Evolutionary conservation across 2,329 filamentous ascomycete genomes (phyloP), one percentile per base, ranked within the genome.

Genomic region (Aureobasidium pullulans): DNA sequence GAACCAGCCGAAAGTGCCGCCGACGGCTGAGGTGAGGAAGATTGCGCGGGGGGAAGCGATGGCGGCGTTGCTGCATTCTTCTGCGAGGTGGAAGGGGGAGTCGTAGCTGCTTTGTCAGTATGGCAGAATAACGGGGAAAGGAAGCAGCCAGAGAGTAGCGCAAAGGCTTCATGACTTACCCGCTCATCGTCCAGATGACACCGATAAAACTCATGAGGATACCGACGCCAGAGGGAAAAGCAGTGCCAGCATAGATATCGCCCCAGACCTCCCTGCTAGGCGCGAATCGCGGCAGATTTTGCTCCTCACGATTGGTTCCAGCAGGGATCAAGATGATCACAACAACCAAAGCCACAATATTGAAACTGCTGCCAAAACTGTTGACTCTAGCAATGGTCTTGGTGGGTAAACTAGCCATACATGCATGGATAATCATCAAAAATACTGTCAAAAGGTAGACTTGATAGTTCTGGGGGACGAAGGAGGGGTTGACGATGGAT

Each of bases 61-160:
- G 64, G 82, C 84, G 31, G 87, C 87, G 65, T 90, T 90, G 61
- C 83, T 85, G 71, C 87, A 90, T 71, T 90, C 87, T 68, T 90
- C 87, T 3, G 84, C 81, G n/a, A 90, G 72, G 72, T 90, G 87
- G 70, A 89, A 89, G 0, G 86, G 83, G 0, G 80, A 80, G 70
- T 88, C 85, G 68, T 87, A 88, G 42, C 85, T 84, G 19, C 19
- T 19, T 19, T 19, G 19, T 19, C 19, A 19, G 19, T 19, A 19
- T 19, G 19, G 19, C 19, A 19, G 19, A 19, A 19, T 19, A 19
- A 19, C 19, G 19, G 19, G 19, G 19, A 19, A 19, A 19, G 19
- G 19, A 19, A 19, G 19, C 19, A 19, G 19, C 19, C 19, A 19
- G 19, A 19, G 19, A 19, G 19, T 19, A 19, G 19, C 19, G 19